Evolutionary conservation across 768 basidiomycete genomes (phyloP), one percentile per base, ranked within the genome.

Genomic region (Phanerochaete sordida): DNA sequence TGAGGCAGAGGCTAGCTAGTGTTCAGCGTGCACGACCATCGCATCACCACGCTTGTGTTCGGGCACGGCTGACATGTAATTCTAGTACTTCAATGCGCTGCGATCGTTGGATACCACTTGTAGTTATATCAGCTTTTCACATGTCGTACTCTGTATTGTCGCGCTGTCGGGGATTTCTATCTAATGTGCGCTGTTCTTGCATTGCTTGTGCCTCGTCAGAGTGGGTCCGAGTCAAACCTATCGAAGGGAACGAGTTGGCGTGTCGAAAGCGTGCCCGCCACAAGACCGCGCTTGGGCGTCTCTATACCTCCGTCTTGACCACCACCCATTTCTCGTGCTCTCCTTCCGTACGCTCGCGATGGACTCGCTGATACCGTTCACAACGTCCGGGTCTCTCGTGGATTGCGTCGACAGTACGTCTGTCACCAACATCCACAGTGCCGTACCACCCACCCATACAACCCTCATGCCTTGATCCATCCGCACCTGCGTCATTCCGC

Each of bases 381-480:
- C 97, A 62, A 99, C 97, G 23, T 98, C 95, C 55, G 97, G 97
- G 70, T 95, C 96, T 65, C 85, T 99, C 65, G 91, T 98, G 75
- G 97, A 98, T 83, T 94, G 94, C 76, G 97, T 99, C 79, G 97
- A 99, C 88, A 97, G 97, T 99, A 88, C 89, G 97, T 91, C 83
- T 84, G 76, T 81, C 79, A 67, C 62, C 66, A 75, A 70, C 74
- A 74, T 73, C 68, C 69, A 74, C 69, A 62, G 69, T 54, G 64
- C 47, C 57, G 47, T 58, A 57, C 43, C 65, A 55, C 55, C 62
- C 33, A 54, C 53, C 53, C 53, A 54, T 33, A 39, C 33, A 54
- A 39, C 50, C 50, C 31, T 51, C 50, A 33, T 51, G 30, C 30
- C 50, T 33, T 51, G 43, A 46, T 33, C 30, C 50, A 28, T 33